These are phyloP conservation scores for Cystofilobasidium bisporidii DNA, from an alignment of 768 basidiomycete genomes.

Conservation along the genomic window DNA sequence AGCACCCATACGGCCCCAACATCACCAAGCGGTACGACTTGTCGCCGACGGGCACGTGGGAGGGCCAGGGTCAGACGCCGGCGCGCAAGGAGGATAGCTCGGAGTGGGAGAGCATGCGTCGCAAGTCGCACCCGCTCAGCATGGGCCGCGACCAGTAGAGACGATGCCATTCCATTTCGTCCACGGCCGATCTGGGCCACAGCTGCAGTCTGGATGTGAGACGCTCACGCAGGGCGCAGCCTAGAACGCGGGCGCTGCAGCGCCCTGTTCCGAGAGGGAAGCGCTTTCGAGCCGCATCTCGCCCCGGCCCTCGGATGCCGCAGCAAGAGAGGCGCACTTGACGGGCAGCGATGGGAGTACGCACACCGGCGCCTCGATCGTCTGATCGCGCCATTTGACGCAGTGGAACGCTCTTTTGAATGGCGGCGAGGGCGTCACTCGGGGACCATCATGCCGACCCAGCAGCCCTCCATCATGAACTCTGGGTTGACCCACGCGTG, in stretches of 20 bases:
- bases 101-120: not conserved
- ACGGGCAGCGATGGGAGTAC: too few species aligned
- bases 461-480: conserved; percentile 83
- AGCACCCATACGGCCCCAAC: conserved; percentile 61
- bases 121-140: not conserved
- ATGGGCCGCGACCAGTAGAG: not conserved
- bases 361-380: too few species aligned
- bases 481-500: conserved; percentile 98
- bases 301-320: too few species aligned
- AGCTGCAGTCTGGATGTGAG: too few species aligned
- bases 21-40: conserved; percentile 68
- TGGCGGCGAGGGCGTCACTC: not conserved
- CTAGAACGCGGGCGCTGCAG: too few species aligned
- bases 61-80: conserved; percentile 12
- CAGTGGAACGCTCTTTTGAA: not conserved
- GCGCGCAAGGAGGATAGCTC: not conserved
- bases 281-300: too few species aligned
- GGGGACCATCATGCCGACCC: conserved; percentile 74
- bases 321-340: too few species aligned
- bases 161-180: too few species aligned
- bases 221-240: too few species aligned
- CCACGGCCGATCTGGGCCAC: too few species aligned
- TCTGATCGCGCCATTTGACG: too few species aligned
- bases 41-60: conserved; percentile 10
- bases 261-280: too few species aligned